Conservation (phyloP, 1,284 basidiomycete species). For the Inonotus hispidus region DNA sequence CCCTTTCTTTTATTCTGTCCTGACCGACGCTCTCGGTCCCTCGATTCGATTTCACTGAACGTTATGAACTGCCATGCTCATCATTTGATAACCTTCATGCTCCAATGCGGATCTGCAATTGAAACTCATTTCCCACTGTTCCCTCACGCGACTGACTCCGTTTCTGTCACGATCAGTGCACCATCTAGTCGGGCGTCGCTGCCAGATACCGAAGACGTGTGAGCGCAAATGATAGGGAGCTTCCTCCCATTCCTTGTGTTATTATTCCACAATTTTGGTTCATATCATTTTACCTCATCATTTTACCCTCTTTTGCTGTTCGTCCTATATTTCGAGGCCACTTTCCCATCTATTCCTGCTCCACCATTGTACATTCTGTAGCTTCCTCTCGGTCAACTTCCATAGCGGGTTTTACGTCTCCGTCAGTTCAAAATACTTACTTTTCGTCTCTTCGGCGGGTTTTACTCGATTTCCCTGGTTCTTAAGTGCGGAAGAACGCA, state of each 20-base stretch:
- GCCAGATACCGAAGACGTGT: not conserved
- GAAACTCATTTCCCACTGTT: slow-evolving; percentile 1
- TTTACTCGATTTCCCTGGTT: not conserved
- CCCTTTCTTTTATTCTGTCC: not conserved
- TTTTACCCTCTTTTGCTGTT: not conserved
- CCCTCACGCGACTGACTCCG: not conserved
- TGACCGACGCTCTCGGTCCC: not conserved
- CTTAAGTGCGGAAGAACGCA: not conserved
- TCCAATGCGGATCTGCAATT: slow-evolving; percentile 1
- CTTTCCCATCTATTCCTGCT: not conserved
- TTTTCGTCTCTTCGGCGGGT: too few species aligned
- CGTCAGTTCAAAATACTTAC: too few species aligned
- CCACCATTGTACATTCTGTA: not conserved
- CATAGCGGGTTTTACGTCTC: too few species aligned
- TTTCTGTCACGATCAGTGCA: not conserved
- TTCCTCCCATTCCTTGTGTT: not conserved
- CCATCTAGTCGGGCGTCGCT: too few species aligned
- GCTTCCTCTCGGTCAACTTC: not conserved
- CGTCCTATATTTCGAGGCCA: not conserved
- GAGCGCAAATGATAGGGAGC: not conserved
- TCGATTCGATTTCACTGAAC: not conserved
- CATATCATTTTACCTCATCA: not conserved
- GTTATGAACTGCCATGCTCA: not conserved
- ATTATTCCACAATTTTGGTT: not conserved
- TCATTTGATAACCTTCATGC: slow-evolving; percentile 1